Conservation (phyloP, 2,329 filamentous ascomycete genomes). For the Ophiostoma pallidulum region DNA sequence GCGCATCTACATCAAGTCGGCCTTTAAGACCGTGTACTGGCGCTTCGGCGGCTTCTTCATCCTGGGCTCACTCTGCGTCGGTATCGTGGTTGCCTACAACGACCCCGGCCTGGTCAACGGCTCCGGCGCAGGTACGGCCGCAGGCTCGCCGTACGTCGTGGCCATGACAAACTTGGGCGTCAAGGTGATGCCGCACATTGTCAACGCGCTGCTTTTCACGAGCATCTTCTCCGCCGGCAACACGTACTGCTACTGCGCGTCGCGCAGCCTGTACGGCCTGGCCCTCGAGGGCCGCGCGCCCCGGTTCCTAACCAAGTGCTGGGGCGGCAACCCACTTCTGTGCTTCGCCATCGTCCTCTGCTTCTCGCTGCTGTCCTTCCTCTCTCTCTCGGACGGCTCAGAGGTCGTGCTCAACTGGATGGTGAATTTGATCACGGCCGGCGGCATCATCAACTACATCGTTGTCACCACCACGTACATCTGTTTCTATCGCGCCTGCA, state of each 20-base stretch:
- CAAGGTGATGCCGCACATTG: conserved; percentile 55
- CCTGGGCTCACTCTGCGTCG: conserved; percentile 53
- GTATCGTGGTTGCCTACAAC: conserved; percentile 59
- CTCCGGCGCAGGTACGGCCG: conserved; percentile 29
- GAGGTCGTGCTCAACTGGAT: conserved; percentile 32
- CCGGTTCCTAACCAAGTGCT: conserved; percentile 26
- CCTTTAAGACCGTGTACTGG: conserved; percentile 60
- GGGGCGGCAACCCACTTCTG: conserved; percentile 31
- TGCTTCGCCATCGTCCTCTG: conserved; percentile 28
- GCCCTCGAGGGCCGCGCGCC: conserved; percentile 33
- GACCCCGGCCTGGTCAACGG: conserved; percentile 32
- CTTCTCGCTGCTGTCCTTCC: conserved; percentile 30
- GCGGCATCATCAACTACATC: conserved; percentile 36
- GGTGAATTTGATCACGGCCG: conserved; percentile 34
- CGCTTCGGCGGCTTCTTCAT: conserved; percentile 63
- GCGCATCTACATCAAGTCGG: conserved; percentile 54
- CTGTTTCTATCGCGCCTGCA: conserved; percentile 28
- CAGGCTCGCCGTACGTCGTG: conserved; percentile 58
- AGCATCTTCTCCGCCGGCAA: conserved; percentile 52
- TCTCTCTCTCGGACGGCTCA: conserved; percentile 29
- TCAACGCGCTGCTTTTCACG: conserved; percentile 51
- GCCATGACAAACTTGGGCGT: conserved; percentile 60
- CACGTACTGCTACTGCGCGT: conserved; percentile 43
- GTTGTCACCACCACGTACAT: conserved; percentile 31
- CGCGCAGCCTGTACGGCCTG: conserved; percentile 31